Evolutionary conservation across 2,329 filamentous ascomycete species (phyloP).

Genomic region (Penicillium sp.): DNA sequence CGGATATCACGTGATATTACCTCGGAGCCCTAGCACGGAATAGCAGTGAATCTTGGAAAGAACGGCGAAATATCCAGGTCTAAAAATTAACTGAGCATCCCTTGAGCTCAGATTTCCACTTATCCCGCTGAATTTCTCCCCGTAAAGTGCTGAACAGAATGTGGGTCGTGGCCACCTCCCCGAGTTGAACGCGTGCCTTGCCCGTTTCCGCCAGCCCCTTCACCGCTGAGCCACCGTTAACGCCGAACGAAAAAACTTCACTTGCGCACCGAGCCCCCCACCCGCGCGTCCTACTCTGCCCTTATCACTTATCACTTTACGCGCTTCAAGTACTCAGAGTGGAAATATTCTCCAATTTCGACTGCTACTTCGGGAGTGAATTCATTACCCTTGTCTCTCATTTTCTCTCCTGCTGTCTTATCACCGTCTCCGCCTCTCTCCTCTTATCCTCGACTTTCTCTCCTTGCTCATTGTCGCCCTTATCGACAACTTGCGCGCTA

Average conservation of each 20-base stretch:
- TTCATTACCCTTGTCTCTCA: not conserved
- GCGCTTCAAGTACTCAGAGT: not conserved
- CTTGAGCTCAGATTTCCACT: not conserved
- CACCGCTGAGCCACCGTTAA: slow-evolving; percentile 17
- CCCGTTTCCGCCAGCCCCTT: not conserved
- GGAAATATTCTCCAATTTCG: not conserved
- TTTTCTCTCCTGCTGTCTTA: not conserved
- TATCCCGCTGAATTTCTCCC: not conserved
- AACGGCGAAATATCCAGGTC: not conserved
- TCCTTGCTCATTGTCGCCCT: not conserved
- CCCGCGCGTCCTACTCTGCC: not conserved
- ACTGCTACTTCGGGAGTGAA: not conserved
- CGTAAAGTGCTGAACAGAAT: not conserved
- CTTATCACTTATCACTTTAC: slow-evolving; percentile 15
- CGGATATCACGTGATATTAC: not conserved
- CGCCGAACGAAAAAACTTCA: slow-evolving; percentile 9
- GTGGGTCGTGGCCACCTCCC: not conserved
- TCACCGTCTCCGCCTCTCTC: not conserved
- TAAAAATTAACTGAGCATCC: not conserved
- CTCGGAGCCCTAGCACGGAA: not conserved
- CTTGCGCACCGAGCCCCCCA: slow-evolving; percentile 2
- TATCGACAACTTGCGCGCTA: not conserved
- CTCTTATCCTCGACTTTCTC: not conserved
- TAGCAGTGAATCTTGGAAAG: not conserved
- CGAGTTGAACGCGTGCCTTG: slow-evolving; percentile 15